Evolutionary conservation across 192 early-diverging fungal genomes (phyloP).

Genomic region (Fimicolochytrium jonesii): DNA sequence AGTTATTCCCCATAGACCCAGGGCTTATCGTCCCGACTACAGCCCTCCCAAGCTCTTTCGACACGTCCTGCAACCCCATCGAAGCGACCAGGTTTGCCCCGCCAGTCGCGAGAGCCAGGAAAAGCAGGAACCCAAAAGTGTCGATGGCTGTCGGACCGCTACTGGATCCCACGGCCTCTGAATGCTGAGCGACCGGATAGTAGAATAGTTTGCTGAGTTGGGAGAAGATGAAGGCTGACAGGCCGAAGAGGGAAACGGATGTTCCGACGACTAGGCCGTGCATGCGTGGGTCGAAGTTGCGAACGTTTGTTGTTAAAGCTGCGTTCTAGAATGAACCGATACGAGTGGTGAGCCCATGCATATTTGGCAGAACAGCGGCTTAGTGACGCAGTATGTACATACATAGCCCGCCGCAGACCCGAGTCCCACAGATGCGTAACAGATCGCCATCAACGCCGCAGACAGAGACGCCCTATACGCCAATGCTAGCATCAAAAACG

Average conservation of each 20-base stretch:
- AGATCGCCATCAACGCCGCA: constrained; percentile 10
- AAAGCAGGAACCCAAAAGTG: constrained; percentile 27
- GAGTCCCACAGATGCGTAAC: constrained; percentile 32
- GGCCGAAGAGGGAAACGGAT: constrained; percentile 34
- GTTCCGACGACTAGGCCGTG: constrained; percentile 41
- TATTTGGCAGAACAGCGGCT: neutral
- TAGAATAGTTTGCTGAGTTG: constrained; percentile 23
- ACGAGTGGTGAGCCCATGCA: neutral
- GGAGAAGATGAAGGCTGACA: constrained; percentile 44
- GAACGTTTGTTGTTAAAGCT: constrained; percentile 26
- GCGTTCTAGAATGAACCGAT: constrained; percentile 9
- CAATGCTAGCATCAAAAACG: neutral
- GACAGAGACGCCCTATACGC: neutral
- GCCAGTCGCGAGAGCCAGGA: constrained; percentile 25
- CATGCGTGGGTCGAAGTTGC: constrained; percentile 19
- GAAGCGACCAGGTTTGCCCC: constrained; percentile 17
- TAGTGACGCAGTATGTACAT: neutral
- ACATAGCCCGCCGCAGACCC: constrained; percentile 21
- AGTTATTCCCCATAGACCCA: no score
- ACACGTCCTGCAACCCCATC: constrained; percentile 5
- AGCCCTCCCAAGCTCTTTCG: neutral
- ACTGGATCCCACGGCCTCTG: neutral
- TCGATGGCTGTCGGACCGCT: neutral
- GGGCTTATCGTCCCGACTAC: no score
- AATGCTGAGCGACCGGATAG: no score